phyloP scores from a whole-genome alignment of 306 rosid genomes.

The Pachyrhizus erosus region DNA sequence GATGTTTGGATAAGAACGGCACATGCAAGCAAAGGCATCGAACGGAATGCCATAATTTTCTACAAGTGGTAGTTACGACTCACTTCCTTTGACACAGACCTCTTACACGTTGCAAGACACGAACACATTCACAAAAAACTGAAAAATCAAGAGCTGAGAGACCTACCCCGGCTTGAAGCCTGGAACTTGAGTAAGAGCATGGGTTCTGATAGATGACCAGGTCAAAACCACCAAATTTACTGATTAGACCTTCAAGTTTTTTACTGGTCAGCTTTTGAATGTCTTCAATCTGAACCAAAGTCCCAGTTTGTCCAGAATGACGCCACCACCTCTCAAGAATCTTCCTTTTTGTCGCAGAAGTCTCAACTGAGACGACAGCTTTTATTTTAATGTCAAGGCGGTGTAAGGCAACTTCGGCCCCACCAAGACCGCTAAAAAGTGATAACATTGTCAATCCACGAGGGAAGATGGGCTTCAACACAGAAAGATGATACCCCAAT shows the following conservation, averaged over 20 bases:
- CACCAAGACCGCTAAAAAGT: slow-evolving; percentile 82
- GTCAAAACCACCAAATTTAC: slow-evolving; percentile 70
- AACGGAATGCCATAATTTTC: background rate
- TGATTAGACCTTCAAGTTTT: slow-evolving; percentile 59
- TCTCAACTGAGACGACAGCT: slow-evolving; percentile 77
- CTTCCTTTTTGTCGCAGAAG: slow-evolving; percentile 65
- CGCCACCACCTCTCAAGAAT: slow-evolving; percentile 87
- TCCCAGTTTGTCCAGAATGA: slow-evolving; percentile 67
- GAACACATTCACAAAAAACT: slow-evolving; percentile 74
- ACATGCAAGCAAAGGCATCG: background rate
- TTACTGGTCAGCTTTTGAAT: slow-evolving; percentile 68
- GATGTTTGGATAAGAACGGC: too few species aligned
- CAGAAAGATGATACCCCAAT: slow-evolving; percentile 78
- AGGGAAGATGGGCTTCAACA: slow-evolving; percentile 70
- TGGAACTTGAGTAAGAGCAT: slow-evolving; percentile 46
- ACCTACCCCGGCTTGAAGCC: slow-evolving; percentile 35
- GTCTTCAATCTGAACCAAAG: slow-evolving; percentile 76
- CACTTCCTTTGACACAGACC: slow-evolving; percentile 59
- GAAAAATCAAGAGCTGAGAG: slow-evolving; percentile 66
- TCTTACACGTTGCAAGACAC: slow-evolving; percentile 75
- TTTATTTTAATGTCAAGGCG: slow-evolving; percentile 76
- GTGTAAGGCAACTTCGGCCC: slow-evolving; percentile 84
- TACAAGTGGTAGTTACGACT: background rate
- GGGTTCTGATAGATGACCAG: slow-evolving; percentile 80
- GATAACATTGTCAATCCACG: slow-evolving; percentile 73